Conservation (phyloP, 306 rosid species). For the Arachis stenosperma region DNA sequence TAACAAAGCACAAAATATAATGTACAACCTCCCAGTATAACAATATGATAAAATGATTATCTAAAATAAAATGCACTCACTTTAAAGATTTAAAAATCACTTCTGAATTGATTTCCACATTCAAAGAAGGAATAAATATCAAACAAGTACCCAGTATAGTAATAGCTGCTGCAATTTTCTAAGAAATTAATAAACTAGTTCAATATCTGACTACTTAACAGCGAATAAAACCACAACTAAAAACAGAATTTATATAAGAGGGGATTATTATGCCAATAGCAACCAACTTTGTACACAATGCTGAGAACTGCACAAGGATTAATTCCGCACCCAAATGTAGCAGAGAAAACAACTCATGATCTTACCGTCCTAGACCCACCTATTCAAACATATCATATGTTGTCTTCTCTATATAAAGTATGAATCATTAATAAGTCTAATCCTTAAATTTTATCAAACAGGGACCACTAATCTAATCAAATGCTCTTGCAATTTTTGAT, state of each 20-base stretch:
- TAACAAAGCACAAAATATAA: conserved; percentile 3
- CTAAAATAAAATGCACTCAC: not conserved
- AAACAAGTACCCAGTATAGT: not conserved
- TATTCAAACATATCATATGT: not conserved
- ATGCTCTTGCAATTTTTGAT: too few species aligned
- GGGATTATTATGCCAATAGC: not conserved
- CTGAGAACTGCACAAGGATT: not conserved
- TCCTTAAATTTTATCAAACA: too few species aligned
- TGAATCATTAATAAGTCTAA: not conserved
- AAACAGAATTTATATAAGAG: not conserved
- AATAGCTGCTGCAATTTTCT: not conserved
- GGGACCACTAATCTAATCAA: too few species aligned
- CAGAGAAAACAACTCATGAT: not conserved
- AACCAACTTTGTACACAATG: not conserved
- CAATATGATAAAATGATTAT: not conserved
- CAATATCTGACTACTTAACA: not conserved
- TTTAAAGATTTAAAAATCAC: not conserved
- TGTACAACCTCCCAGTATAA: not conserved
- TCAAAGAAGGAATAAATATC: conserved; percentile 2
- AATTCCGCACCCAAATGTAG: not conserved
- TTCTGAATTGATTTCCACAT: not conserved
- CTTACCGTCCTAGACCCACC: not conserved
- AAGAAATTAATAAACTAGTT: not conserved
- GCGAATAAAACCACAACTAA: not conserved
- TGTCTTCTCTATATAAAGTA: not conserved